A percentile compares a stretch with the other conserved stretches of the same genome.
Conservation (phyloP, 1,284 basidiomycete genomes). For the Fistulinella staudtii region DNA sequence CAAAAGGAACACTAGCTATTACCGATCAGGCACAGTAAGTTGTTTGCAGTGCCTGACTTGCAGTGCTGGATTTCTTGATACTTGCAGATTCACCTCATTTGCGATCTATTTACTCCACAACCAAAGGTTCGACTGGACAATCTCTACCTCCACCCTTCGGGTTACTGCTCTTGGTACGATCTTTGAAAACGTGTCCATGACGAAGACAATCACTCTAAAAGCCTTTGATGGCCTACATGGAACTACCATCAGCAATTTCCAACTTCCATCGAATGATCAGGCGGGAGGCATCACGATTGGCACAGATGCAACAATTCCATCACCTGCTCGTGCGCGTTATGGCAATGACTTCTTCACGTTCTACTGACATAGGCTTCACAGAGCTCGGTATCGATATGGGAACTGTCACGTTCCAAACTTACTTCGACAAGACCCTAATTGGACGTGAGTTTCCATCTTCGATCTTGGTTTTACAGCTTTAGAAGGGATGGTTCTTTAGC, state of each 20-base stretch:
- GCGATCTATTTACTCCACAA: constrained; percentile 66
- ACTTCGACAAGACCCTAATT: constrained; percentile 50
- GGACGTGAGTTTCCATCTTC: constrained; percentile 45
- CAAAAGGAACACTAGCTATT: constrained; percentile 52
- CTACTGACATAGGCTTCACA: constrained; percentile 20
- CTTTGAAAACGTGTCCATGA: constrained; percentile 63
- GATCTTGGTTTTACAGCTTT: neutral
- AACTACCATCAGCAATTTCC: constrained; percentile 67
- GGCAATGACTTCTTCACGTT: neutral
- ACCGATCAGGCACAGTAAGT: constrained; percentile 47
- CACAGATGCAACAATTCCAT: constrained; percentile 66
- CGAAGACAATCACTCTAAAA: constrained; percentile 63
- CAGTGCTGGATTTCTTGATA: neutral
- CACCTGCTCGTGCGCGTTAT: constrained; percentile 52
- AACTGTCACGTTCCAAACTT: constrained; percentile 61
- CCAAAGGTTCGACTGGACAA: constrained; percentile 66
- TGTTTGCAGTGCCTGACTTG: neutral
- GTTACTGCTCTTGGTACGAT: constrained; percentile 66
- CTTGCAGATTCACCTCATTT: constrained; percentile 63
- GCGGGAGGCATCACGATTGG: constrained; percentile 69
- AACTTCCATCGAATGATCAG: constrained; percentile 60
- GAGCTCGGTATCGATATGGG: constrained; percentile 75
- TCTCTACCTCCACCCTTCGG: constrained; percentile 59
- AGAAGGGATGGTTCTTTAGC: constrained; percentile 34
- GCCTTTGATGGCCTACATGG: constrained; percentile 71